Base-by-base conservation (phyloP, 2,329 filamentous ascomycete genomes). In the Claviceps arundinis region DNA sequence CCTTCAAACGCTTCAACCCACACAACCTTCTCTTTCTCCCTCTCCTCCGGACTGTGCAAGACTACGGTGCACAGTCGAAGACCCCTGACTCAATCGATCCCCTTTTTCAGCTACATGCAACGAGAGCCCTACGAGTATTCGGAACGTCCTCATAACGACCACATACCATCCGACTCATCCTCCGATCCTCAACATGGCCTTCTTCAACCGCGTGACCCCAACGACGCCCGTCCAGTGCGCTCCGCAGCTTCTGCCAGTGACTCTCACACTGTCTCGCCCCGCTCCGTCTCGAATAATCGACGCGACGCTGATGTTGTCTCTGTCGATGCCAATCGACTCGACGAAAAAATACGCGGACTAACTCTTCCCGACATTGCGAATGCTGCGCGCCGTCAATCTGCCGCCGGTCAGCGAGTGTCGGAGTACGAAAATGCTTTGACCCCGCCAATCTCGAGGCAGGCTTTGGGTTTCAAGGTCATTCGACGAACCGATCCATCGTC, bases 371-470 rank as follows among this genome's bases (percentile, higher is more conserved):
- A 64, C 43, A 59, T 55, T 47, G 57, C 60, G 45, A 59, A 57
- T 52, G 64, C 56, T 48, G 62, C 54, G 53, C 59, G 56, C 51
- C 63, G 54, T 54, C 59, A 62, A 55, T 59, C 57, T 51, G 59
- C 62, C 59, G 70, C 72, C 44, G 77, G 77, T 43, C 73, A 81
- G 58, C 71, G 77, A 47, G 76, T 84, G 50, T 69, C 70, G 38
- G 78, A 81, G 52, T 81, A 84, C 62, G 81, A 84, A 61, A 80
- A 77, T 64, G 79, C 79, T 37, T 63, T 77, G 57, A 72, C 71
- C 16, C 71, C 71, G 16, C 69, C 65, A 26, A 68, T 70, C 14
- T 68, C 72, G 3, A 72, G 68, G 61, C 73, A 76, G 55, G 66
- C 71, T 34, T 62, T 74, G 53, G 76, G 71, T 50, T 82, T 83